Base-by-base conservation (phyloP, 2,329 filamentous ascomycete species). In the Diaporthe destruens region DNA sequence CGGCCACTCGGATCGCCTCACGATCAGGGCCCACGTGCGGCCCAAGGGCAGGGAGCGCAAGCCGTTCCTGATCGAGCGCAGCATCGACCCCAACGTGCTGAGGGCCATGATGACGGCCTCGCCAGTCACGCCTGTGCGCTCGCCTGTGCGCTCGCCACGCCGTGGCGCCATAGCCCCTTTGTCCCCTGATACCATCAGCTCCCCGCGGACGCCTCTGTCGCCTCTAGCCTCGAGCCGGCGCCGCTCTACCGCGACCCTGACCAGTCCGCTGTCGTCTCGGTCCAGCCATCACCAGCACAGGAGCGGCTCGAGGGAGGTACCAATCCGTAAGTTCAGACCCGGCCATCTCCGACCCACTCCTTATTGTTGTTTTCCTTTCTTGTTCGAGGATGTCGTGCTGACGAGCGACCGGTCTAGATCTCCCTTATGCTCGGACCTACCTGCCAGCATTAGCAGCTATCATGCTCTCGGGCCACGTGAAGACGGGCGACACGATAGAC, bases 381-480 rank as follows among this genome's bases (percentile, higher is more conserved):
- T 36, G 53, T 34, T 20, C 44, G 6, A 53, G 53, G 57, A 57
- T 18, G 14, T n/a, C 8, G 14, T 49, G 20, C 61, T 74, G 39
- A 74, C 42, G 0, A 66, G 12, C 18, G 29, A 5, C 23, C 47
- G 55, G 11, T 63, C 23, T 71, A 89, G 87, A 88, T 74, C 81
- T 85, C 2, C 81, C 83, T 72, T 86, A 87, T 73, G 85, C 85
- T 6, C 80, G 84, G 2, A 82, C 84, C 18, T 82, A 82, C 72
- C 82, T 91, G 4, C 90, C 89, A 2, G 84, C 88, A 0, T 80
- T 91, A 7, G 88, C 86, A 0, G 84, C 86, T 1, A 80, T 91
- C 59, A 86, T 92, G 75, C 81, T 87, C 44, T 90, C 87, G 0
- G 84, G 86, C 6, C 83, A 87, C 75, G 83, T 91, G 29, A 80